Evolutionary conservation across 352 stramenopile genomes (phyloP), one percentile per base, ranked within the genome.

Genomic region (Phytophthora citrophthora): DNA sequence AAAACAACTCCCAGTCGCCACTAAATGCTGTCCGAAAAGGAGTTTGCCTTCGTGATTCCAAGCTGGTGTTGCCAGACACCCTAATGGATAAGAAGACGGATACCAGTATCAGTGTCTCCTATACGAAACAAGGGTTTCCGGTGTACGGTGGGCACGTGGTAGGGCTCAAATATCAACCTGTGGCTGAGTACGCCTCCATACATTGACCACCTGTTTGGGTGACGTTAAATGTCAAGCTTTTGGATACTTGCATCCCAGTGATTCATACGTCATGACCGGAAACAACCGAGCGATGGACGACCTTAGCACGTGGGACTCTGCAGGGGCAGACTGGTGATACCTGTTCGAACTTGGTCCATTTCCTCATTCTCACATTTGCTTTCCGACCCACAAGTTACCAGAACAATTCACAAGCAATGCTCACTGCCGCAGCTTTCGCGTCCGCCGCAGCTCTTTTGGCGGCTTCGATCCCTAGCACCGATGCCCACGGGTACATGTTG

Each of bases 401-500:
- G 10, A 38, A 15, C n/a, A 32, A 8, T 23, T 10, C 20, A 13
- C 12, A 62, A 27, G 38, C 26, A 12, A 56, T 63, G 54, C 12
- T 63, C n/a, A 45, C 54, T 43, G 44, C 54, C 48, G 44, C 54
- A 32, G 47, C 56, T 39, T 52, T 64, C 39, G 46, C 20, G 16
- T 58, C 54, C 5, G 58, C 39, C 18, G 44, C 64, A 8, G 44
- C 57, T 48, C 49, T 59, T 10, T 16, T 72, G 34, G 57, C 27
- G 20, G 32, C 44, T 6, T 56, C 47, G 6, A 51, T 54, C 23
- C 47, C 64, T 18, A 48, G 16, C 24, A 40, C 53, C 20, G 20
- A 67, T 23, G 64, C 36, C 32, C 64, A 72, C 51, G 64, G 64
- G 6, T 72, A 72, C 64, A 68, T 72, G 64, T 20, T 60, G 10